Conservation (phyloP, 23 red algal genomes). For the Pyropia haitanensis region DNA sequence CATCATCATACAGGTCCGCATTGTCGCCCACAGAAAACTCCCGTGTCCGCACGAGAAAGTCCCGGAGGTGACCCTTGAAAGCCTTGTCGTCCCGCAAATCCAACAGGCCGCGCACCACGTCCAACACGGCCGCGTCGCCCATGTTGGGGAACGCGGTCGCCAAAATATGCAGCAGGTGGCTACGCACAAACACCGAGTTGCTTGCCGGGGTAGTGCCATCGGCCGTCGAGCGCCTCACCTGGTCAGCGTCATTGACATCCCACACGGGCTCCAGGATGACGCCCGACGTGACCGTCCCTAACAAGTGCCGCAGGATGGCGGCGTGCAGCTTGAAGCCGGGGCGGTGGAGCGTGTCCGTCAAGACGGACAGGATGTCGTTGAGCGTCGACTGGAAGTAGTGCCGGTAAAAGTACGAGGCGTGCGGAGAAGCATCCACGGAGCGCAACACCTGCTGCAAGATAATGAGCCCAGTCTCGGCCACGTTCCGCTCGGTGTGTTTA, state of each 20-base stretch:
- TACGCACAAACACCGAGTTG: constrained; percentile 54
- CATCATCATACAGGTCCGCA: constrained; percentile 92
- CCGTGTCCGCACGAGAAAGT: constrained; percentile 96
- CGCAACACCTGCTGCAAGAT: constrained; percentile 79
- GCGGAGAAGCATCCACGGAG: constrained; percentile 60
- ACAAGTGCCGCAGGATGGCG: constrained; percentile 72
- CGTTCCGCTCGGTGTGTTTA: constrained; percentile 96
- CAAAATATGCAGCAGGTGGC: constrained; percentile 74
- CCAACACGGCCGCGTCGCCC: constrained; percentile 37
- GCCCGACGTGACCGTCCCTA: constrained; percentile 51
- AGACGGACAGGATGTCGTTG: constrained; percentile 85
- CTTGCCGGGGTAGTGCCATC: constrained; percentile 37
- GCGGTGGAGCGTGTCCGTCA: constrained; percentile 89
- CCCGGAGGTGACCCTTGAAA: constrained; percentile 92
- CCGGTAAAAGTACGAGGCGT: constrained; percentile 78
- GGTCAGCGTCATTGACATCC: constrained; percentile 29
- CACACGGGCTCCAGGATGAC: constrained; percentile 80
- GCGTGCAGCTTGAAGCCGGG: constrained; percentile 88
- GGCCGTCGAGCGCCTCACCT: constrained; percentile 34
- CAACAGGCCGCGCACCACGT: constrained; percentile 74
- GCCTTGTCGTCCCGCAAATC: constrained; percentile 67
- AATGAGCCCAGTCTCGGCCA: constrained; percentile 90
- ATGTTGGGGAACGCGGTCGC: constrained; percentile 86
- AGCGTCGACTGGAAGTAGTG: constrained; percentile 79
- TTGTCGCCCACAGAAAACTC: constrained; percentile 94